Conservation (phyloP, 352 stramenopile species). For the Phytophthora parvispora region DNA sequence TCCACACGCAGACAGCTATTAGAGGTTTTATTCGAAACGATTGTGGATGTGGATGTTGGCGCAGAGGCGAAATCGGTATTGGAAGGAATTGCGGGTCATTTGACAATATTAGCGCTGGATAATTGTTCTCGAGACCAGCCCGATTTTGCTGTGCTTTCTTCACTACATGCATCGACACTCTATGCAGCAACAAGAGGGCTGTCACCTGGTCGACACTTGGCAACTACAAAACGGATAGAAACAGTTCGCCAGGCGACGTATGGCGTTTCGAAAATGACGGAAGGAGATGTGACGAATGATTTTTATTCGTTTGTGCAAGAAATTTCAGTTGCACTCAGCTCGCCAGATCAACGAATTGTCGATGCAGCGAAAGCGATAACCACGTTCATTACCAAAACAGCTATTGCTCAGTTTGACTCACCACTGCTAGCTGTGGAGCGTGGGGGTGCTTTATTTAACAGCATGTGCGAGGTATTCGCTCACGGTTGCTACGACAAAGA, state of each 20-base stretch:
- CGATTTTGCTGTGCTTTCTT: slow-evolving; percentile 78
- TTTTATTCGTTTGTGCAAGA: slow-evolving; percentile 76
- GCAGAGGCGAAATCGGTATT: slow-evolving; percentile 66
- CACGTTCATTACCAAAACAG: slow-evolving; percentile 63
- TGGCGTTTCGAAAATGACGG: slow-evolving; percentile 64
- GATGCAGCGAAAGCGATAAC: slow-evolving; percentile 62
- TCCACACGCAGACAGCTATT: slow-evolving; percentile 64
- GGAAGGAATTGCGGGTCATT: slow-evolving; percentile 59
- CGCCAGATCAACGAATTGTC: slow-evolving; percentile 65
- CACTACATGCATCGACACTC: slow-evolving; percentile 77
- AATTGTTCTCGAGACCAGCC: slow-evolving; percentile 65
- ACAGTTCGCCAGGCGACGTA: slow-evolving; percentile 81
- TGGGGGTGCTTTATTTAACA: slow-evolving; percentile 79
- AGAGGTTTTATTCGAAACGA: slow-evolving; percentile 73
- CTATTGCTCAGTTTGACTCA: slow-evolving; percentile 47
- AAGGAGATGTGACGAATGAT: slow-evolving; percentile 63
- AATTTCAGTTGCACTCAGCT: slow-evolving; percentile 75
- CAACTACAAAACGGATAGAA: slow-evolving; percentile 84
- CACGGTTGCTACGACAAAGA: slow-evolving; percentile 91
- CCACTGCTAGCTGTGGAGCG: slow-evolving; percentile 52
- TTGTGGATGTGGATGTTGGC: slow-evolving; percentile 83
- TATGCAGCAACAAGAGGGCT: slow-evolving; percentile 81
- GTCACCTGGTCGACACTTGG: slow-evolving; percentile 81
- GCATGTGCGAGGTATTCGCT: slow-evolving; percentile 82
- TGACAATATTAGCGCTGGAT: slow-evolving; percentile 60